Evolutionary conservation across 2,329 filamentous ascomycete genomes (phyloP).

Genomic region (Trichophyton mentagrophytes): DNA sequence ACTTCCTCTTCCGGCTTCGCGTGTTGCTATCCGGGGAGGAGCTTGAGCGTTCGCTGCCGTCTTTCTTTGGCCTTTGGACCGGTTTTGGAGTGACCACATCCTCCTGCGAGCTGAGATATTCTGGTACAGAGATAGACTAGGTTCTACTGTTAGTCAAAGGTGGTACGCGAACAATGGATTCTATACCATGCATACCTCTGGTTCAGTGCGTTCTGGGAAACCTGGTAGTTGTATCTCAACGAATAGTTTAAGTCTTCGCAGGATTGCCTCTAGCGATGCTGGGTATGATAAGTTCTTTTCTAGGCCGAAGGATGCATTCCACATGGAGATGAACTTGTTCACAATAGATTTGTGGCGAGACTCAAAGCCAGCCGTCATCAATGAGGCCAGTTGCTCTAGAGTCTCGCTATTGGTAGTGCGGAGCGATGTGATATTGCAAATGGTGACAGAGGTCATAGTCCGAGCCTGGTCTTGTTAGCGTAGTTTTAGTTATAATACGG

Average conservation of each 20-base stretch:
- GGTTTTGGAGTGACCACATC: slow-evolving; percentile 27
- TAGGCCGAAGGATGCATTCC: slow-evolving; percentile 58
- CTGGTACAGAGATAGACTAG: slow-evolving; percentile 12
- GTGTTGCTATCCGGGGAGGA: background rate
- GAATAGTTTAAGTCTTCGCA: slow-evolving; percentile 48
- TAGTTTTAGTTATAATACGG: background rate
- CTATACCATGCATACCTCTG: slow-evolving; percentile 18
- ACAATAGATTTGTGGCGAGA: slow-evolving; percentile 40
- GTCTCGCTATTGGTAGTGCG: slow-evolving; percentile 18
- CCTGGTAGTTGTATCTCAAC: slow-evolving; percentile 40
- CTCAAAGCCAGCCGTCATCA: slow-evolving; percentile 42
- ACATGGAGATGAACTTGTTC: slow-evolving; percentile 45
- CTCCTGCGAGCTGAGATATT: slow-evolving; percentile 38
- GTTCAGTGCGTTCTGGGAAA: slow-evolving; percentile 29
- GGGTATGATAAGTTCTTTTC: slow-evolving; percentile 52
- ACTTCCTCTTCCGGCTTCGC: background rate
- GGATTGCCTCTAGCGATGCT: slow-evolving; percentile 45
- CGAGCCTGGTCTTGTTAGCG: slow-evolving; percentile 23
- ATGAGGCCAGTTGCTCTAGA: slow-evolving; percentile 41
- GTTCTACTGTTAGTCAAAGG: slow-evolving; percentile 6
- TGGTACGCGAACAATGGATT: background rate
- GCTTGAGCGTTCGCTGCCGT: slow-evolving; percentile 5
- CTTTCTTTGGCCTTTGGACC: background rate
- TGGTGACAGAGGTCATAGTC: slow-evolving; percentile 21
- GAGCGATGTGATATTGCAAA: slow-evolving; percentile 22